phyloP scores from a whole-genome alignment of 352 stramenopile genomes.

The Pilasporangium apinafurcum region DNA sequence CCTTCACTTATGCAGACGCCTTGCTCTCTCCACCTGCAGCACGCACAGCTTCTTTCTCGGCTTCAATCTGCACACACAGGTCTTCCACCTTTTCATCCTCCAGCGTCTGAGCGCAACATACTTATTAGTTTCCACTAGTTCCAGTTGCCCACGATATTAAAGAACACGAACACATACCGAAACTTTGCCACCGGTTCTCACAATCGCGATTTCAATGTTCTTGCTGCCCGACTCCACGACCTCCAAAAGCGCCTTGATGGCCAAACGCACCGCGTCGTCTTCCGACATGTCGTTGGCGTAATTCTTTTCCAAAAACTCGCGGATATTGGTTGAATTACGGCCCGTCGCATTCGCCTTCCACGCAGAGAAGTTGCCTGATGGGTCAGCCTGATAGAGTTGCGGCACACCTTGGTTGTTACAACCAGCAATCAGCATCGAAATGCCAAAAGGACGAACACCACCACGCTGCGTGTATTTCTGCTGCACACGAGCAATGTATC shows the following conservation, averaged over 20 bases:
- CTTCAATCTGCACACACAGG: conserved; percentile 75
- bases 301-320: conserved; percentile 99
- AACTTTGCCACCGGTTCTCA: conserved; percentile 69
- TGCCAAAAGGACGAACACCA: conserved; percentile 97
- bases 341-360: conserved; percentile 99
- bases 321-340: conserved; percentile 96
- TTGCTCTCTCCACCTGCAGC: conserved; percentile 69
- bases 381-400: conserved; percentile 98
- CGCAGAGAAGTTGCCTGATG: conserved; percentile 95
- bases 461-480: conserved; percentile 98
- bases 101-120: conserved; percentile 30
- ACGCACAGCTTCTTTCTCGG: conserved; percentile 77
- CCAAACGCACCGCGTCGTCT: conserved; percentile 88
- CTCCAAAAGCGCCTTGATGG: conserved; percentile 96
- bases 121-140: background rate
- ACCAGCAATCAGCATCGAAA: conserved; percentile 96
- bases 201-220: conserved; percentile 98
- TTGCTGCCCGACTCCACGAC: conserved; percentile 98
- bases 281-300: conserved; percentile 91
- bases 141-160: background rate
- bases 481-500: conserved; percentile 96
- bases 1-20: conserved; percentile 49
- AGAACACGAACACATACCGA: conserved; percentile 14
- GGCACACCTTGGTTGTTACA: conserved; percentile 89
- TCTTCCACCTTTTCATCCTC: conserved; percentile 75